A percentile compares a stretch with the other conserved stretches of the same genome.
These are phyloP conservation scores for Onygena corvina DNA, from an alignment of 2,329 filamentous ascomycete species.

Conservation along the genomic window DNA sequence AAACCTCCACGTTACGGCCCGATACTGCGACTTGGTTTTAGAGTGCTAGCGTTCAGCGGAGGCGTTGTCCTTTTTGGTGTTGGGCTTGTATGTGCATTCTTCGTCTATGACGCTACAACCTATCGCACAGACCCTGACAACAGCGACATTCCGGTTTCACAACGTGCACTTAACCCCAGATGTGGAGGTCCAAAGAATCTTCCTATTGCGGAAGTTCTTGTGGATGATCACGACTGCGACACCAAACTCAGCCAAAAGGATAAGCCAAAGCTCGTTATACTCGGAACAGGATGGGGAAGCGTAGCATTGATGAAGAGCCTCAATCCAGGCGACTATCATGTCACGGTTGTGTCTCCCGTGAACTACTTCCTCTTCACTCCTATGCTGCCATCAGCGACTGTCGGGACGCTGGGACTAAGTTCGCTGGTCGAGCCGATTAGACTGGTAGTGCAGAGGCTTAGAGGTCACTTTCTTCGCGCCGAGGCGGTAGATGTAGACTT, in stretches of 20 bases:
- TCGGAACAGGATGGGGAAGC: constrained; percentile 91
- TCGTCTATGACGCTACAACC: constrained; percentile 84
- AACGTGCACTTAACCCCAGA: constrained; percentile 66
- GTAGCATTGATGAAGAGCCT: constrained; percentile 84
- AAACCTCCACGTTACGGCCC: background rate
- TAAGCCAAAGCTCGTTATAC: constrained; percentile 83
- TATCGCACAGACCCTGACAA: constrained; percentile 61
- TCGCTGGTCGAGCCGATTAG: constrained; percentile 89
- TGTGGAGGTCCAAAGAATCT: constrained; percentile 88
- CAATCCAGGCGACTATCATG: constrained; percentile 83
- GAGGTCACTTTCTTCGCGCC: constrained; percentile 82
- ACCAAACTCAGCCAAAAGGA: constrained; percentile 60
- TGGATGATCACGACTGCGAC: constrained; percentile 76
- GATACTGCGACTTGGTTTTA: constrained; percentile 35
- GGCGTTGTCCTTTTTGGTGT: constrained; percentile 62
- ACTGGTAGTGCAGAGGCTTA: constrained; percentile 62
- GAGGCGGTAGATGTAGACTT: constrained; percentile 83
- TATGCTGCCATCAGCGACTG: constrained; percentile 93
- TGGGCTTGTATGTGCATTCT: constrained; percentile 65
- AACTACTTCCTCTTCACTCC: constrained; percentile 98
- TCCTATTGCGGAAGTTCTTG: constrained; percentile 73
- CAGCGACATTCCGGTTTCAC: constrained; percentile 69
- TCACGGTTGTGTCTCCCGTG: constrained; percentile 84
- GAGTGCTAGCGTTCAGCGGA: constrained; percentile 59
- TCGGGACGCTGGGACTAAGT: constrained; percentile 82